Evolutionary conservation across 2,329 filamentous ascomycete genomes (phyloP), one percentile per base, ranked within the genome.

Genomic region (Stagonosporopsis rhizophila): DNA sequence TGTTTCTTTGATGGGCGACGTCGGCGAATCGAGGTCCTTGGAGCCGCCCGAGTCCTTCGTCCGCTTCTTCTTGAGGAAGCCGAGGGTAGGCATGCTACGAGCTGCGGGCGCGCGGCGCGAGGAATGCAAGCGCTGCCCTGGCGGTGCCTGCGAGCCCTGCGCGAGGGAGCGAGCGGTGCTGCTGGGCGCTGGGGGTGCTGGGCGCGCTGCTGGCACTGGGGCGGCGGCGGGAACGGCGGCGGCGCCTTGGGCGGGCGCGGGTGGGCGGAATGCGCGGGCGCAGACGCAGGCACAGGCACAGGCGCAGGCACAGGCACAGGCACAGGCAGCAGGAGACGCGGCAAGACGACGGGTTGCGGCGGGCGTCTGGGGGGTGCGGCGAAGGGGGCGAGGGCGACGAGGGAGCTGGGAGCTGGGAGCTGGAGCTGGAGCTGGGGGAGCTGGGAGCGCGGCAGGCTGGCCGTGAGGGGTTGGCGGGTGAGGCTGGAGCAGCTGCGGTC

Each of bases 1-100:
- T 64, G 83, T 83, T 66, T 89, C 84, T 73, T 84, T 89, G 65
- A 83, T 83, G 71, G 87, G 83, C 72, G 87, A 86, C 68, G 84
- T 84, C 76, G 91, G 87, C 75, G 86, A 83, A 75, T 88, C 86
- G 75, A 83, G 78, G 77, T 87, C 84, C 74, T 81, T 83, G 75
- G 77, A 78, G 63, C 82, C 80, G 68, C 80, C 77, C 70, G 87
- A 90, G 82, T 97, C 92, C 87, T 92, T 96, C 81, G 92, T 96
- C 86, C 92, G 89, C 86, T 96, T 96, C 87, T 96, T 98, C 86
- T 97, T 97, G 77, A 98, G 87, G 76, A 97, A 92, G 79, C 92
- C 92, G 83, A 97, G 86, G 79, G 87, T 91, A 88, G 93, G 95
- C 95, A 99, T 98, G 78, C 71, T 68, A 28, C 42, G 44, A 9